phyloP scores from a whole-genome alignment of 2,329 filamentous ascomycete genomes.

The Colletotrichum zoysiae region DNA sequence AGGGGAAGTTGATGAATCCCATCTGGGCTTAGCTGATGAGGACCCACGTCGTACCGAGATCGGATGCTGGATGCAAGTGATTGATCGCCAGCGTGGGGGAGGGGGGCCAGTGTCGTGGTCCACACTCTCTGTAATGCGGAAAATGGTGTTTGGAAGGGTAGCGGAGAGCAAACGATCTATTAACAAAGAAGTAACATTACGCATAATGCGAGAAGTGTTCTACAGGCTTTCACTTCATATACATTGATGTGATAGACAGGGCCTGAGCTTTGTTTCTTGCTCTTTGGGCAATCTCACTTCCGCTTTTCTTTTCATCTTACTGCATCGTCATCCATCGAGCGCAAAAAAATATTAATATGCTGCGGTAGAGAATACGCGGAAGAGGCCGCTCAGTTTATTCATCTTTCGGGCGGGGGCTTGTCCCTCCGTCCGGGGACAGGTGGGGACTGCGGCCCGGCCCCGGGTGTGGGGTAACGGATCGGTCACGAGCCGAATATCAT shows the following conservation, averaged over 20 bases:
- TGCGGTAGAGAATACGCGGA: too few species aligned
- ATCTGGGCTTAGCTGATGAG: background rate
- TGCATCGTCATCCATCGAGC: background rate
- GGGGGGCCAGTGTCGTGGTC: too few species aligned
- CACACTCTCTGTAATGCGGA: background rate
- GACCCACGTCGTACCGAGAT: constrained; percentile 30
- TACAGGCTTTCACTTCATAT: background rate
- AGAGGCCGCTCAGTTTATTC: background rate
- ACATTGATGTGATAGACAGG: background rate
- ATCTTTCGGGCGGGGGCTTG: background rate
- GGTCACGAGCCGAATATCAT: background rate
- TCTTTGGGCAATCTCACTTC: background rate
- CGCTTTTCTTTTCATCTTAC: too few species aligned
- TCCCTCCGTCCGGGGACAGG: background rate
- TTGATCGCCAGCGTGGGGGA: background rate
- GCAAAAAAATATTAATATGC: too few species aligned
- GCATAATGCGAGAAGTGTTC: too few species aligned
- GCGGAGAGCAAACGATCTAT: background rate
- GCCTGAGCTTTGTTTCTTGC: background rate
- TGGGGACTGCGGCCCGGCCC: background rate
- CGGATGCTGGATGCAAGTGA: constrained; percentile 7
- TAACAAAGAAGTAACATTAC: background rate
- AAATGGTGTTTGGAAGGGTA: background rate
- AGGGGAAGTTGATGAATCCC: constrained; percentile 24
- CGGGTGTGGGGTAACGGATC: background rate